Evolutionary conservation across 495 filamentous ascomycete species (phyloP), one percentile per base, ranked within the genome.

Genomic region (Viridothelium virens): DNA sequence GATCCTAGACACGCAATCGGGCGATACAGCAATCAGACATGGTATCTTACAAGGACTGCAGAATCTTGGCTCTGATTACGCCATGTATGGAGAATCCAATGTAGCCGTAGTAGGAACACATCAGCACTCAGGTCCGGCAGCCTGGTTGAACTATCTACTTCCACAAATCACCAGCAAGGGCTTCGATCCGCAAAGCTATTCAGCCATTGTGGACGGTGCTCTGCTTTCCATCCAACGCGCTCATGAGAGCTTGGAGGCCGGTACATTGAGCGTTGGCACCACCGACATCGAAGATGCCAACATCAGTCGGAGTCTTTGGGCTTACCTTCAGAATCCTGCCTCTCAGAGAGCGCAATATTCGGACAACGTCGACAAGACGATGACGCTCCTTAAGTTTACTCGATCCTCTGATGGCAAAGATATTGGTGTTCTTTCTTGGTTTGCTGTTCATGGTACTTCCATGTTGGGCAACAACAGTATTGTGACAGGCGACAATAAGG

Each of bases 121-220:
- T 76, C 93, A 90, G 9, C 93, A 98, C 76, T 89, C 92, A 12
- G 93, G 92, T 0, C 92, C 93, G 14, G 93, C 88, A 2, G 93
- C 90, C 31, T 98, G 92, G 92, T 81, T 96, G 68, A 98, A 98
- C 74, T 98, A 98, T 74, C 83, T 98, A 4, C 81, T 98, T 31
- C 93, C 94, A 10, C 94, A 97, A 75, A 90, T 98, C 70, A 96
- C 93, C 0, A 92, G 89, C 71, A 84, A 85, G 66, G 93, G 93
- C 0, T 97, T 98, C 69, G 84, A 96, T 75, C 86, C 85, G 70
- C 91, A 96, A 75, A 92, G 90, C 69, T 96, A 94, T 72, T 84
- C 85, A 46, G 92, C 93, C 11, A 90, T 98, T 67, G 91, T 98
- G 2, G 89, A 96, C 67, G 94, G 94, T 1, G 86, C 91, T 11